A percentile compares a stretch with the other conserved stretches of the same genome.
phyloP scores from a whole-genome alignment of 768 basidiomycete species.

The Tricholoma sp. region DNA sequence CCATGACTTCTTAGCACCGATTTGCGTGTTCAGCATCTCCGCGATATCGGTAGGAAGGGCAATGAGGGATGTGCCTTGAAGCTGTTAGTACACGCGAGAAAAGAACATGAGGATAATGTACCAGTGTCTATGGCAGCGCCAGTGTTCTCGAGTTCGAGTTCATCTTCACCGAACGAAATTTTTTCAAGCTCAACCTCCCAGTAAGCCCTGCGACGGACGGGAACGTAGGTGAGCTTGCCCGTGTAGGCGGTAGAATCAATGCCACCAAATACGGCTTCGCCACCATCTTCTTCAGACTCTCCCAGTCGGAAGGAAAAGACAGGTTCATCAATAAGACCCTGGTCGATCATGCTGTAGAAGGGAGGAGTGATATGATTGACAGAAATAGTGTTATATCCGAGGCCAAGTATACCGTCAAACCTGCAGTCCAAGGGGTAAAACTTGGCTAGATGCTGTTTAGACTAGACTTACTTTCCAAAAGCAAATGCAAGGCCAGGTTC shows the following conservation, averaged over 20 bases:
- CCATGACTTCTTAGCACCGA: conserved; percentile 93
- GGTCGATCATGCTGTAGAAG: conserved; percentile 88
- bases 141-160: conserved; percentile 87
- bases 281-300: conserved; percentile 79
- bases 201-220: conserved; percentile 92
- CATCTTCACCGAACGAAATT: conserved; percentile 81
- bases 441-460: neutral
- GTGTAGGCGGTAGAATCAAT: conserved; percentile 72
- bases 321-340: conserved; percentile 74
- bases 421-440: conserved; percentile 29
- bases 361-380: conserved; percentile 92
- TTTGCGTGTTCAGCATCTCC: conserved; percentile 94
- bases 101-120: conserved; percentile 17
- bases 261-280: conserved; percentile 90
- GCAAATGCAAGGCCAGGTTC: conserved; percentile 98
- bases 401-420: conserved; percentile 93
- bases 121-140: conserved; percentile 92
- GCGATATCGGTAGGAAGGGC: conserved; percentile 92
- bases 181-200: conserved; percentile 97
- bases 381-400: conserved; percentile 92
- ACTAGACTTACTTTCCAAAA: conserved; percentile 74
- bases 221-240: conserved; percentile 82
- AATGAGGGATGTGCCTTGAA: conserved; percentile 91
- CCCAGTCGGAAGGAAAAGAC: conserved; percentile 96
- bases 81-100: conserved; percentile 33